Evolutionary conservation across 176 grass and related monocot species (phyloP), one percentile per base, ranked within the genome.

Genomic region (Triticum urartu): DNA sequence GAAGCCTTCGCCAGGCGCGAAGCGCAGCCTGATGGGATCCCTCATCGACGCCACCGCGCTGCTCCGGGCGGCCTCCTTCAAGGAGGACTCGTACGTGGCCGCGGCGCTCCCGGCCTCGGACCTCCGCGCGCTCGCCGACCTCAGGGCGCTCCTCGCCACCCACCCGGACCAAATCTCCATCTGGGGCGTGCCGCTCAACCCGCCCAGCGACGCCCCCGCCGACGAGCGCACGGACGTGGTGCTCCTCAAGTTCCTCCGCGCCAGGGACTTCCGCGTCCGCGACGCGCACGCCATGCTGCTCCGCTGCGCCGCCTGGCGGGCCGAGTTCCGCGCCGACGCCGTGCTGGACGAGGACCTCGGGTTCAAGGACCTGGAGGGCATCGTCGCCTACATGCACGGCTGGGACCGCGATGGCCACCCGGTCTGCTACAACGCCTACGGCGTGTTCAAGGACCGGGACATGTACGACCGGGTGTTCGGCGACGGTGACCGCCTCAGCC

Each of bases 371-470:
- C 88, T 98, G 0, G 96, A 98, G 70, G 90, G 93, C 12, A 77
- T 95, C 4, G 93, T 94, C 2, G 92, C 96, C 25, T 98, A 95
- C 92, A 94, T 95, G 88, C 96, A 98, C 88, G 93, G 93, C 0
- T 95, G 90, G 93, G 96, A 98, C 85, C 83, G 93, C 14, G 88
- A 88, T 6, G 93, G 90, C 1, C 93, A 91, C 88, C 96, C 96
- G 0, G 93, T 98, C 0, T 98, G 93, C 90, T 98, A 98, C 92
- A 98, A 98, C 83, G 96, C 93, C 5, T 98, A 95, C 45, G 96
- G 88, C 30, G 93, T 95, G 0, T 98, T 98, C 91, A 89, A 86
- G 26, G 96, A 98, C 61, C 24, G 82, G 26, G 90, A 34, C 84
- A 94, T 98, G 84, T 95, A 95, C 81, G 93, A 94, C 1, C 83